phyloP scores from a whole-genome alignment of 345 rosid genomes.

The Gossypium australe region DNA sequence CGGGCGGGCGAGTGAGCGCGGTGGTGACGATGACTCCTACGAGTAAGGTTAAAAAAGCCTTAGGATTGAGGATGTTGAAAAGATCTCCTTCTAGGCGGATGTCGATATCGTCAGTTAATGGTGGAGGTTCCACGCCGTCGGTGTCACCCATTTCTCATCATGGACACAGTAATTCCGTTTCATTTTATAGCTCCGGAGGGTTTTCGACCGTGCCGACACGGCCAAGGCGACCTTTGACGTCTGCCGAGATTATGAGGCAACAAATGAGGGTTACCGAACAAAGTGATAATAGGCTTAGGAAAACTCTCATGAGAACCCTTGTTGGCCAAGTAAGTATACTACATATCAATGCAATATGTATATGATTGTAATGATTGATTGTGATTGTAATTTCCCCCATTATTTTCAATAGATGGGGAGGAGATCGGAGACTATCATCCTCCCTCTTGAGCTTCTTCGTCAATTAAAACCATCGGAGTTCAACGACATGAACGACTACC shows the following conservation, averaged over 20 bases:
- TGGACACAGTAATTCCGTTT: background rate
- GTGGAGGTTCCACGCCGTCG: slow-evolving; percentile 34
- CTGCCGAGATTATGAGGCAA: slow-evolving; percentile 91
- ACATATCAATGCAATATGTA: background rate
- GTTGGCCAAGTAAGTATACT: slow-evolving; percentile 52
- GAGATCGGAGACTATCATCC: slow-evolving; percentile 77
- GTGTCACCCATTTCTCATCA: slow-evolving; percentile 38
- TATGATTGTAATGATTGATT: background rate
- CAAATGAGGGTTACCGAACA: slow-evolving; percentile 93
- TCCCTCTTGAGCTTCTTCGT: slow-evolving; percentile 90
- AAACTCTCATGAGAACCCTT: slow-evolving; percentile 80
- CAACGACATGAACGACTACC: slow-evolving; percentile 57
- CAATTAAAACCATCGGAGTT: slow-evolving; percentile 80
- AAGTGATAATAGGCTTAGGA: slow-evolving; percentile 73
- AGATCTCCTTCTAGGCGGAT: slow-evolving; percentile 69
- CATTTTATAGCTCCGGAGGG: background rate
- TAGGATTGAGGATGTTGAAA: slow-evolving; percentile 77
- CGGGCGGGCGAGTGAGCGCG: slow-evolving; percentile 29
- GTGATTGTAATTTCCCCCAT: background rate
- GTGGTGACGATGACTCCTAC: slow-evolving; percentile 79
- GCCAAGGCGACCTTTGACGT: slow-evolving; percentile 69
- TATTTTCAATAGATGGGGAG: slow-evolving; percentile 50
- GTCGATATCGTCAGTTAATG: slow-evolving; percentile 26
- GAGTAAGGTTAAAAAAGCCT: slow-evolving; percentile 66
- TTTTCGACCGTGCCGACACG: slow-evolving; percentile 6